phyloP scores from a whole-genome alignment of 192 early-diverging fungal genomes.

The Lunasporangiospora selenospora region DNA sequence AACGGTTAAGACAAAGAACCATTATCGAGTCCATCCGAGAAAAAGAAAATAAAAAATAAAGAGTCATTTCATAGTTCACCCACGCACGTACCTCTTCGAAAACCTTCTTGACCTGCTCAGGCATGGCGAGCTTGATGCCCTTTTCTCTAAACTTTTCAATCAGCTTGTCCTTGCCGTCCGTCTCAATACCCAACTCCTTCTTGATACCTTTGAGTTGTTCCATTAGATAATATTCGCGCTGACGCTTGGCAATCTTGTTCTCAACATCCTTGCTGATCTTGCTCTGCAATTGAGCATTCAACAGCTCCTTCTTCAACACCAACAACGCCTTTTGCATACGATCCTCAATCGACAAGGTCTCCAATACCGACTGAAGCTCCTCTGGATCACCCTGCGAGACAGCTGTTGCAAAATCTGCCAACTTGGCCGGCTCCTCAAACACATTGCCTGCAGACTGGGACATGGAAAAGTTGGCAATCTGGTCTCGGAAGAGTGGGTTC shows the following conservation, averaged over 20 bases:
- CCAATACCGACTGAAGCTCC: conserved; percentile 93
- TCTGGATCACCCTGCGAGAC: conserved; percentile 91
- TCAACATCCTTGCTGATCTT: conserved; percentile 99
- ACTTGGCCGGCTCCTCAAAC: conserved; percentile 92
- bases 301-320: conserved; percentile 96
- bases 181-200: conserved; percentile 97
- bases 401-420: conserved; percentile 98
- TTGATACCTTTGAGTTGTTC: conserved; percentile 99
- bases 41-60: neutral
- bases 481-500: conserved; percentile 97
- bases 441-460: conserved; percentile 94
- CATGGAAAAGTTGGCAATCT: conserved; percentile 97
- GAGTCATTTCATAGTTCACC: neutral
- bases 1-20: neutral
- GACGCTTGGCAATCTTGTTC: conserved; percentile 94
- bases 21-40: neutral
- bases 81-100: conserved; percentile 81
- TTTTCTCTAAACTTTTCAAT: conserved; percentile 93
- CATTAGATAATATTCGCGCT: conserved; percentile 99
- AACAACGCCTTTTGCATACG: conserved; percentile 91
- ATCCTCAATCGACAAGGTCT: conserved; percentile 88
- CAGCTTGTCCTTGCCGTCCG: conserved; percentile 98
- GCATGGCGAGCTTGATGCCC: conserved; percentile 86
- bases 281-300: conserved; percentile 96
- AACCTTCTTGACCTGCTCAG: conserved; percentile 89